Conservation (phyloP, 129 eudicot species). For the Erigeron canadensis region DNA sequence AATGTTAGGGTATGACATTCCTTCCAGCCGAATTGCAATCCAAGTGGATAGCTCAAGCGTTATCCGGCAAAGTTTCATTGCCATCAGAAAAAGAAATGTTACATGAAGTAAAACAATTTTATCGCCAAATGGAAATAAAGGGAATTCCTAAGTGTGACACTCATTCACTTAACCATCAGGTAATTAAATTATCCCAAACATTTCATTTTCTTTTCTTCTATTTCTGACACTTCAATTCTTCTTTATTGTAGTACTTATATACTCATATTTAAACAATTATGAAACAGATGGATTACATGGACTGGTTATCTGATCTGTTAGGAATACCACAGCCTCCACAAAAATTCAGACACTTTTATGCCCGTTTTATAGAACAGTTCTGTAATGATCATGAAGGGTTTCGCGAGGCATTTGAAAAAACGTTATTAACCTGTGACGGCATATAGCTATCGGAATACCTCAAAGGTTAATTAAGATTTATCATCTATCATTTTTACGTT, state of each 20-base stretch:
- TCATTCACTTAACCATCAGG: slow-evolving; percentile 40
- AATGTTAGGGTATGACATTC: slow-evolving; percentile 36
- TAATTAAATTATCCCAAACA: slow-evolving; percentile 17
- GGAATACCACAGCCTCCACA: slow-evolving; percentile 32
- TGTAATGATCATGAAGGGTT: slow-evolving; percentile 29
- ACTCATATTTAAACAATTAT: neutral
- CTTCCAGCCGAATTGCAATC: slow-evolving; percentile 57
- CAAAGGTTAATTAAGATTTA: too few species aligned
- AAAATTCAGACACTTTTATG: slow-evolving; percentile 27
- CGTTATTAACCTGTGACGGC: slow-evolving; percentile 5
- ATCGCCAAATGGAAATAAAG: slow-evolving; percentile 38
- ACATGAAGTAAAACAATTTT: slow-evolving; percentile 31
- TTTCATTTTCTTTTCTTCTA: neutral
- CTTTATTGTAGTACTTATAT: neutral
- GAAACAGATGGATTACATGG: slow-evolving; percentile 47
- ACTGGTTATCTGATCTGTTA: slow-evolving; percentile 50
- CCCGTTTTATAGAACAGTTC: slow-evolving; percentile 24
- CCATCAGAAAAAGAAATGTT: slow-evolving; percentile 56
- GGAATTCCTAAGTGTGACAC: slow-evolving; percentile 43
- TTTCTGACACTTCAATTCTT: neutral
- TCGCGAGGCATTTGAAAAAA: slow-evolving; percentile 21
- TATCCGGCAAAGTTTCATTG: slow-evolving; percentile 46
- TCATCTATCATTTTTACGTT: too few species aligned
- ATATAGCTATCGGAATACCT: too few species aligned
- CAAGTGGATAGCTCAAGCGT: slow-evolving; percentile 55